These are phyloP conservation scores for Nicotiana noctiflora DNA, from an alignment of 257 asterid genomes.

Conservation along the genomic window DNA sequence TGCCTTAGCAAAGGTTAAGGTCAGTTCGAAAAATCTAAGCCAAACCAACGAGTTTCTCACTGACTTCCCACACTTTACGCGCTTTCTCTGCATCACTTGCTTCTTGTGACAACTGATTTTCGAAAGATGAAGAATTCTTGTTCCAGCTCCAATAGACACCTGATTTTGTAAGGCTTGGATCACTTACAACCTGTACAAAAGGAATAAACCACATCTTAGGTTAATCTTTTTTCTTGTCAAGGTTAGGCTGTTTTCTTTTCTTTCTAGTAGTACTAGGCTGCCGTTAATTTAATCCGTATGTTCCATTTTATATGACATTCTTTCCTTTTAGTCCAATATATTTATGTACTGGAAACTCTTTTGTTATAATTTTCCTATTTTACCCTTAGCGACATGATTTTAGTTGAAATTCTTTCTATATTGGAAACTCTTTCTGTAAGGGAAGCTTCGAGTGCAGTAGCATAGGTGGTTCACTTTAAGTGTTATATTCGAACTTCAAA, in stretches of 20 bases:
- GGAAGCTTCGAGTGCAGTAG: too few species aligned
- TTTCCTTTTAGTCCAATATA: too few species aligned
- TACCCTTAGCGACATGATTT: too few species aligned
- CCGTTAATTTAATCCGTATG: too few species aligned
- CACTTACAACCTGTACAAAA: conserved; percentile 64
- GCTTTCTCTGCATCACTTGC: conserved; percentile 83
- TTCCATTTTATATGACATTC: too few species aligned
- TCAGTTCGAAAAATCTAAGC: conserved; percentile 16
- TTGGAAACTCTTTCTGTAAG: too few species aligned
- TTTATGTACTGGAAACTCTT: too few species aligned
- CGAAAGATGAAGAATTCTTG: conserved; percentile 79
- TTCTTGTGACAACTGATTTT: conserved; percentile 78
- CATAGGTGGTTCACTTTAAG: too few species aligned
- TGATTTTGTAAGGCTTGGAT: conserved; percentile 88
- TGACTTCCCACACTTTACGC: conserved; percentile 78
- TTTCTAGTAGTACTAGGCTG: too few species aligned
- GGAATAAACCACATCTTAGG: background rate
- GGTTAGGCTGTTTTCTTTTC: background rate
- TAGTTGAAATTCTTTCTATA: too few species aligned
- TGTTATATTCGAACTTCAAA: too few species aligned
- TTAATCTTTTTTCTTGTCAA: background rate
- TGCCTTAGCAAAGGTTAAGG: background rate
- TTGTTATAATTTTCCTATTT: too few species aligned
- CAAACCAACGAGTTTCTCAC: conserved; percentile 88
- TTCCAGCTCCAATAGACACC: conserved; percentile 99